Evolutionary conservation across 2,329 filamentous ascomycete genomes (phyloP).

Genomic region (Aspergillus sp.): DNA sequence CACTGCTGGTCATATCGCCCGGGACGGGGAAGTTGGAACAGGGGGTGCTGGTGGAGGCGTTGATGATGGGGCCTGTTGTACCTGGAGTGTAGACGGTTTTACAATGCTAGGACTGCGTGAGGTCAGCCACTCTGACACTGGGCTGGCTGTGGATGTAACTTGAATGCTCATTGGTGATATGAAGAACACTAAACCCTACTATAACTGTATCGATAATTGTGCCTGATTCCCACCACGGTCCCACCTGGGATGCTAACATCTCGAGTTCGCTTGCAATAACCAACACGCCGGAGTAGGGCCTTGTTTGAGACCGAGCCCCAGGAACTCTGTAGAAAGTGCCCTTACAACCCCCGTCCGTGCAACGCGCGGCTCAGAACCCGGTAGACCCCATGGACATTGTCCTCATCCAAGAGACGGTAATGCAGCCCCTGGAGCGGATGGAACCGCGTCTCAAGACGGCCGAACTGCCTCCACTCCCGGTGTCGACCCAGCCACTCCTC

Average conservation of each 20-base stretch:
- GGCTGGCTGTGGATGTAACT: no score
- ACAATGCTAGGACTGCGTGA: no score
- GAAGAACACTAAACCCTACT: no score
- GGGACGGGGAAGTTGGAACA: constrained; percentile 59
- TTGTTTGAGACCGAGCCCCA: no score
- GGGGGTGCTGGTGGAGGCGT: constrained; percentile 70
- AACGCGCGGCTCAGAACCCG: neutral
- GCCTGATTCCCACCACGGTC: no score
- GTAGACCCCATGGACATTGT: neutral
- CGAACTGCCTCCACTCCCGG: neutral
- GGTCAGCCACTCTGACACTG: no score
- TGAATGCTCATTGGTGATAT: neutral
- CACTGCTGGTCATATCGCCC: constrained; percentile 63
- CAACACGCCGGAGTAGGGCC: no score
- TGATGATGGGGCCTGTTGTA: constrained; percentile 67
- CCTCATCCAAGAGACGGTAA: neutral
- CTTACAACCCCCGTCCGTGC: constrained; percentile 36
- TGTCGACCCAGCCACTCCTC: constrained; percentile 3
- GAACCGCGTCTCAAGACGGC: neutral
- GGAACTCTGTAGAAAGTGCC: no score
- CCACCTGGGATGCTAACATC: no score
- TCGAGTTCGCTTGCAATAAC: no score
- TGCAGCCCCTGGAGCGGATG: neutral
- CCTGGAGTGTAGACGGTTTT: constrained; percentile 14
- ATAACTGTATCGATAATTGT: no score